Evolutionary conservation across 1,284 basidiomycete species (phyloP), one percentile per base, ranked within the genome.

Genomic region (Melampsora larici-populina): DNA sequence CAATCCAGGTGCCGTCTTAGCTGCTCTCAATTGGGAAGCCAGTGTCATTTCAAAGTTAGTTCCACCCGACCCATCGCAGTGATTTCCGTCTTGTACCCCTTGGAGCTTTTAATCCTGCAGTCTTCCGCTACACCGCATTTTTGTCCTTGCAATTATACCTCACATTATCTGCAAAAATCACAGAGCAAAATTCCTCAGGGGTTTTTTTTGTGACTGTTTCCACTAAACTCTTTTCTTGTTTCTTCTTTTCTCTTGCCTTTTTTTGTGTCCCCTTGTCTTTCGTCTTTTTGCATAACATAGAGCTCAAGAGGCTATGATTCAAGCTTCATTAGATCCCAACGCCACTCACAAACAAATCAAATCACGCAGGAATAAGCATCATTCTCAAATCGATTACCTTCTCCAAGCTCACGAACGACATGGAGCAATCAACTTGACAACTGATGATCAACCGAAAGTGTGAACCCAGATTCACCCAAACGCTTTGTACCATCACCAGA

Each of bases 11-110:
- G 73, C 73, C 43, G 65, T 75, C 46, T n/a, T n/a, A n/a, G n/a
- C n/a, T n/a, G n/a, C n/a, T n/a, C n/a, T n/a, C n/a, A n/a, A n/a
- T n/a, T n/a, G 73, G 73, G 73, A 75, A 68, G 55, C 73, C 21
- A 67, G 33, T n/a, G 73, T 75, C 9, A 75, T 75, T 46, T 67
- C 73, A 67, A 75, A 75, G 73, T 75, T 48, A 75, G 73, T 75
- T 67, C 65, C 71, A 64, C 31, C 49, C 63, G 24, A 55, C 13
- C 18, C 51, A 24, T 24, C 51, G 5, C 24, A 55, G 51, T 18
- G 36, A 36, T 36, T 36, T 24, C 13, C 51, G 5, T 55, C 51
- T 18, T 55, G 17, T 55, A 55, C 51, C 24, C 13, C 51, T 55
- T 55, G 17, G 51, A 21, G 13, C 51, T 24, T 24, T 55, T 18